Evolutionary conservation across 108 stramenopile genomes (phyloP).

Genomic region (Parmales sp.): DNA sequence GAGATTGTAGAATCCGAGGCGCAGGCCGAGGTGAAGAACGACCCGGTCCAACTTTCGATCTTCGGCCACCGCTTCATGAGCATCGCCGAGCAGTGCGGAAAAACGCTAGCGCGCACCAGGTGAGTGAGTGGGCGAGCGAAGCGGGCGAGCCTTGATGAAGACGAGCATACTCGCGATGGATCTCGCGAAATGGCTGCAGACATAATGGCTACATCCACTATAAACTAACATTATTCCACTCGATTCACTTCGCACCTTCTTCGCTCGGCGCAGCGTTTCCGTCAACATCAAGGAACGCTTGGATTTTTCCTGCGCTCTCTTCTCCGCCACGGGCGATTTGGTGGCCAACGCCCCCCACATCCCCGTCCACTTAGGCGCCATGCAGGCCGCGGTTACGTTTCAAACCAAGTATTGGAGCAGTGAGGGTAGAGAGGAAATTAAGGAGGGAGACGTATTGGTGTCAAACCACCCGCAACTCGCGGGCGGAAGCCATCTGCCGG

Average conservation of each 20-base stretch:
- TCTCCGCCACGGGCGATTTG: conserved; percentile 83
- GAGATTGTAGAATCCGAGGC: conserved; percentile 14
- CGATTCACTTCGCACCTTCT: no score
- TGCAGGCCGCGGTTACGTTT: conserved; percentile 83
- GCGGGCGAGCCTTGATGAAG: no score
- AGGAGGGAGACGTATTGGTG: conserved; percentile 90
- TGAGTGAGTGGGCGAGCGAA: no score
- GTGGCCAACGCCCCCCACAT: conserved; percentile 99
- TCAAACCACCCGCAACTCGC: conserved; percentile 95
- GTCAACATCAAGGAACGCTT: conserved; percentile 99
- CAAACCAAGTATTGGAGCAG: conserved; percentile 85
- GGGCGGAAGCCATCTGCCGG: conserved; percentile 81
- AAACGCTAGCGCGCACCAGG: conserved; percentile 86
- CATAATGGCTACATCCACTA: no score
- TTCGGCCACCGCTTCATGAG: conserved; percentile 97
- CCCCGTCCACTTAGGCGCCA: conserved; percentile 96
- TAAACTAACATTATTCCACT: no score
- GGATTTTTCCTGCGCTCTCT: conserved; percentile 95
- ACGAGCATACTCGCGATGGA: no score
- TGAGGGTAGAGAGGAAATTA: conserved; percentile 64
- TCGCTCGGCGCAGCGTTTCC: conserved; percentile 43
- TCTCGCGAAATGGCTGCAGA: no score
- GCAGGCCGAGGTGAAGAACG: conserved; percentile 43
- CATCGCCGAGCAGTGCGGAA: conserved; percentile 98
- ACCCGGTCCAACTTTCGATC: conserved; percentile 84